Percentiles rank a stretch among this genome's conserved stretches.
phyloP scores from a whole-genome alignment of 306 rosid species.

The Trichosanthes cucumerina region DNA sequence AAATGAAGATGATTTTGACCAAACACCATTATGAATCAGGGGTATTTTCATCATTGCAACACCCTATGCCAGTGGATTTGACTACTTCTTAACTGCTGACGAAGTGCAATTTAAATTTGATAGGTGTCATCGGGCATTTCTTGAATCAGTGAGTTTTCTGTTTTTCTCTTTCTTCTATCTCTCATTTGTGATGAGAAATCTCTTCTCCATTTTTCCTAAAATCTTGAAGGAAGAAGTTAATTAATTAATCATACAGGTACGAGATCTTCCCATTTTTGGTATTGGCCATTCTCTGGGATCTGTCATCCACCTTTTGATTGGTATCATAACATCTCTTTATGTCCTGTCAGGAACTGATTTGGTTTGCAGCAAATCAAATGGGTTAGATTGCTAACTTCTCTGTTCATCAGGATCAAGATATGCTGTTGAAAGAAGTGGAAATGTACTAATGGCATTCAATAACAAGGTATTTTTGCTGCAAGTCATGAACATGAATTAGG shows the following conservation, averaged over 20 bases:
- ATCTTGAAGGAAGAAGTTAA: background rate
- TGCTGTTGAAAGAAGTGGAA: slow-evolving; percentile 94
- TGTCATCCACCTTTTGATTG: slow-evolving; percentile 90
- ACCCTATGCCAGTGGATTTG: slow-evolving; percentile 97
- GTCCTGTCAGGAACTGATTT: slow-evolving; percentile 15
- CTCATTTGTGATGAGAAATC: slow-evolving; percentile 1
- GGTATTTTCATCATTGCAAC: slow-evolving; percentile 88
- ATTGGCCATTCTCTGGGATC: slow-evolving; percentile 97
- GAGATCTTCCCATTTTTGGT: slow-evolving; percentile 87
- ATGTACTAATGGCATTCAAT: slow-evolving; percentile 87
- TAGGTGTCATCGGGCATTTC: slow-evolving; percentile 60
- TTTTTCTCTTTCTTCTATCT: background rate
- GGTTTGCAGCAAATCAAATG: slow-evolving; percentile 21
- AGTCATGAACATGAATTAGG: background rate
- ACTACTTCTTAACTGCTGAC: slow-evolving; percentile 92
- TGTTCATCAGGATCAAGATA: slow-evolving; percentile 85
- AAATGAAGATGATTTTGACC: background rate
- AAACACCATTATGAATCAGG: slow-evolving; percentile 30
- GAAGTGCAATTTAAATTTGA: slow-evolving; percentile 94
- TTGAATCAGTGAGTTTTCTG: slow-evolving; percentile 46
- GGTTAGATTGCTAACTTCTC: slow-evolving; percentile 16
- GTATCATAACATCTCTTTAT: slow-evolving; percentile 35
- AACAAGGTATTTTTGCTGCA: slow-evolving; percentile 54
- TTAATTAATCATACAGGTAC: slow-evolving; percentile 46
- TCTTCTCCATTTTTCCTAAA: background rate